Percentiles rank a stretch among this genome's conserved stretches.
These are phyloP conservation scores for Fusarium guadeloupense DNA, from an alignment of 2,329 filamentous ascomycete genomes.

Conservation along the genomic window DNA sequence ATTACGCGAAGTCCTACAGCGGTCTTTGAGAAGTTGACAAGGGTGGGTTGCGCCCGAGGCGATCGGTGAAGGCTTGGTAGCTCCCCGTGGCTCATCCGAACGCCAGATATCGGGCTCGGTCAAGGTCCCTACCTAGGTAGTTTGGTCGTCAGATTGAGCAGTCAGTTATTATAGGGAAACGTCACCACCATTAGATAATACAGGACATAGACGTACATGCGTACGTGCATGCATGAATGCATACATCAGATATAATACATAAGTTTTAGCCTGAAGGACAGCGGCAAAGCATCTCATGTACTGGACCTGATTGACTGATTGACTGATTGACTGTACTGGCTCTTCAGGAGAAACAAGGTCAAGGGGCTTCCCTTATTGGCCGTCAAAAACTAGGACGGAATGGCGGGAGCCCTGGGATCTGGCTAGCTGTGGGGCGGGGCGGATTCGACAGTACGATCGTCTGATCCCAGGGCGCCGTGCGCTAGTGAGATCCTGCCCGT, in stretches of 20 bases:
- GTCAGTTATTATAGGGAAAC: conserved; percentile 26
- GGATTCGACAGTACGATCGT: conserved; percentile 42
- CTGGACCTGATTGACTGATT: too few species aligned
- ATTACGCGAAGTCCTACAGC: conserved; percentile 20
- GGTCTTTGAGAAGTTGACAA: conserved; percentile 20
- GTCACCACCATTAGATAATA: not conserved
- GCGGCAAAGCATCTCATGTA: conserved; percentile 22
- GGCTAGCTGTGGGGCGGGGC: conserved; percentile 43
- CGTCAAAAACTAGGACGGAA: conserved; percentile 31
- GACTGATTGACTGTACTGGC: too few species aligned
- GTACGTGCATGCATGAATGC: not conserved
- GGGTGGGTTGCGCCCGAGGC: conserved; percentile 36
- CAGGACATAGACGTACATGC: not conserved
- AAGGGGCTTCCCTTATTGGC: conserved; percentile 24
- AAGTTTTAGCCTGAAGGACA: conserved; percentile 35
- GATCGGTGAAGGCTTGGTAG: conserved; percentile 39
- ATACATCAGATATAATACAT: not conserved
- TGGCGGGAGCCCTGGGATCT: conserved; percentile 45
- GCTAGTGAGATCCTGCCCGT: conserved; percentile 46
- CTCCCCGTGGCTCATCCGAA: conserved; percentile 26
- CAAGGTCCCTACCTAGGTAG: conserved; percentile 28
- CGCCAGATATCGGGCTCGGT: conserved; percentile 33
- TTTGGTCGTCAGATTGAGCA: conserved; percentile 24
- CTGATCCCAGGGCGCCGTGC: conserved; percentile 42
- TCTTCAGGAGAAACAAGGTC: conserved; percentile 35